Conservation (phyloP, 805 yeast genomes). For the Pichia membranifaciens region DNA sequence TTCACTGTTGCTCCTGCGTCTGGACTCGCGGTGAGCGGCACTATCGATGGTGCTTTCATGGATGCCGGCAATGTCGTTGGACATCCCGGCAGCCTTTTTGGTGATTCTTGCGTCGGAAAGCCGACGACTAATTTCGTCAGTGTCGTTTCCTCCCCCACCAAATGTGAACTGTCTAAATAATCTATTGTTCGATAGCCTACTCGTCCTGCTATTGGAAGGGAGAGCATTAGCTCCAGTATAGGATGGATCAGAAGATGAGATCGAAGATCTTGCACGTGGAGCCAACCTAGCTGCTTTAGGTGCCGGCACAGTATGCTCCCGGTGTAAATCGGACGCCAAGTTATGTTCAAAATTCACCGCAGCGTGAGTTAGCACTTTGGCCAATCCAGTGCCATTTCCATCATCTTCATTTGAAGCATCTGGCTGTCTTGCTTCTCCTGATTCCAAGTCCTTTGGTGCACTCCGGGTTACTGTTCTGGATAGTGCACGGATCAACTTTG, state of each 20-base stretch:
- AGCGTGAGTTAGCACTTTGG: conserved; percentile 21
- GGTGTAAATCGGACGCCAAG: conserved; percentile 18
- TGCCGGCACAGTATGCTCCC: background rate
- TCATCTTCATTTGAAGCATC: conserved; percentile 6
- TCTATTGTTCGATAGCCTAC: conserved; percentile 8
- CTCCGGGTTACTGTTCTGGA: conserved; percentile 20
- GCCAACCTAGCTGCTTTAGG: background rate
- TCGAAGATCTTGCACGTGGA: too few relatives aligned
- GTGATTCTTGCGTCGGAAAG: conserved; percentile 36
- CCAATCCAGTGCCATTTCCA: conserved; percentile 20
- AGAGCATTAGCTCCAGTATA: background rate
- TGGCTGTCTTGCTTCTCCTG: background rate
- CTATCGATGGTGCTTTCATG: conserved; percentile 17
- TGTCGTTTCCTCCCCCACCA: conserved; percentile 28
- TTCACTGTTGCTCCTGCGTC: background rate
- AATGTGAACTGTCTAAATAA: conserved; percentile 26
- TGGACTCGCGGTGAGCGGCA: conserved; percentile 2
- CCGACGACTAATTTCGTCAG: conserved; percentile 28
- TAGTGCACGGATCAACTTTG: conserved; percentile 21
- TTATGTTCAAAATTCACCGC: conserved; percentile 17
- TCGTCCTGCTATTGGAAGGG: background rate
- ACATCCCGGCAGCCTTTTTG: conserved; percentile 35
- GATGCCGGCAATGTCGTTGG: conserved; percentile 43
- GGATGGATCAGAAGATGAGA: background rate
- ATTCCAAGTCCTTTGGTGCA: conserved; percentile 6